Evolutionary conservation across 495 filamentous ascomycete species (phyloP).

Genomic region (Talaromyces proteolyticus): DNA sequence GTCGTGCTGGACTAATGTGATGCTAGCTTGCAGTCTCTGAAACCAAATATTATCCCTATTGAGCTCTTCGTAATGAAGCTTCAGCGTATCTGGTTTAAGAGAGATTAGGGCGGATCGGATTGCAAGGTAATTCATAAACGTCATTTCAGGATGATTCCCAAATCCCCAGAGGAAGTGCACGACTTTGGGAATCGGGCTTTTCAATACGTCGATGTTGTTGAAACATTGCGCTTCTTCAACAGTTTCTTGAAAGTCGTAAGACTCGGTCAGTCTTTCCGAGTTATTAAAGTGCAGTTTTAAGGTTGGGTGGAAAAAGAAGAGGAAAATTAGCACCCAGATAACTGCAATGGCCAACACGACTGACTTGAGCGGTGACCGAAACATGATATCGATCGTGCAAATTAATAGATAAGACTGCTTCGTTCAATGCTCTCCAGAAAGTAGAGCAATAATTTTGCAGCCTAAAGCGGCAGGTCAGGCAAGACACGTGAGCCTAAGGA

Average conservation of each 20-base stretch:
- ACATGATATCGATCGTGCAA: background rate
- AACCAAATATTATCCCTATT: conserved; percentile 37
- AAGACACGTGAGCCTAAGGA: too few relatives aligned
- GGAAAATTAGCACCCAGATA: background rate
- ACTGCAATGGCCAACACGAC: background rate
- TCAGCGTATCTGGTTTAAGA: conserved; percentile 31
- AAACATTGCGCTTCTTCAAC: conserved; percentile 2
- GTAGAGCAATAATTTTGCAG: background rate
- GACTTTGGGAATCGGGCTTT: conserved; percentile 35
- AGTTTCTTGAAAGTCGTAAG: background rate
- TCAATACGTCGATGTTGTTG: conserved; percentile 7
- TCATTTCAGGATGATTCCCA: conserved; percentile 24
- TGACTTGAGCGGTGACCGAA: background rate
- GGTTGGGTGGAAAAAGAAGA: background rate
- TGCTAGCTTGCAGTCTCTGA: conserved; percentile 23
- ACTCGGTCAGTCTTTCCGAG: background rate
- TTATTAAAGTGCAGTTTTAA: background rate
- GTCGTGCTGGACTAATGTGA: conserved; percentile 36
- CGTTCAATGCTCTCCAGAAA: background rate
- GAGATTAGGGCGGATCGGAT: conserved; percentile 35
- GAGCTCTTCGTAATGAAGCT: conserved; percentile 41
- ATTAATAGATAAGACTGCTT: background rate
- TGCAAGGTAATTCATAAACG: conserved; percentile 40
- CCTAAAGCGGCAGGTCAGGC: background rate
- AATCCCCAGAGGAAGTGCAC: conserved; percentile 39